Conservation (phyloP, 1,284 basidiomycete species). For the Pterulicium gracile region DNA sequence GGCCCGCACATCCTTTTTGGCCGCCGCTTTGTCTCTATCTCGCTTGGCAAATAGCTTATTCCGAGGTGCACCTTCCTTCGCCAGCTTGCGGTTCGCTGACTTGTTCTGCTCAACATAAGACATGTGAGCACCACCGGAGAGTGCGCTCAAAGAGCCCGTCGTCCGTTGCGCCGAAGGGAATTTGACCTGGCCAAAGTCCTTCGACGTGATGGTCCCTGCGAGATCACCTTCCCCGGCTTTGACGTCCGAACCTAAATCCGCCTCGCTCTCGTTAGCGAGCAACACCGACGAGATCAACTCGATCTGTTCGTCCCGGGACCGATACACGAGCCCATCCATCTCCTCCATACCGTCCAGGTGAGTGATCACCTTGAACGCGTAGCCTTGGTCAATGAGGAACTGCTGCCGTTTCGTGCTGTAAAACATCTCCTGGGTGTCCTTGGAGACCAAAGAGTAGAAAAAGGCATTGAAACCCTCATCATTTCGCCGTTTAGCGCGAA, state of each 20-base stretch:
- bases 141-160: constrained; percentile 73
- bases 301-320: constrained; percentile 87
- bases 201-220: constrained; percentile 69
- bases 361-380: constrained; percentile 99
- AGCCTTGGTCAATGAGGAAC: constrained; percentile 97
- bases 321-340: constrained; percentile 87
- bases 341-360: constrained; percentile 88
- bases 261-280: constrained; percentile 85
- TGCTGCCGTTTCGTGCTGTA: constrained; percentile 99
- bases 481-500: constrained; percentile 94
- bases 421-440: constrained; percentile 99
- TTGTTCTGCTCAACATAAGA: constrained; percentile 89
- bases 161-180: constrained; percentile 73
- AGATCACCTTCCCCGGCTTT: constrained; percentile 69
- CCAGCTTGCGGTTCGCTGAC: constrained; percentile 77
- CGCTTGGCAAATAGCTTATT: constrained; percentile 80
- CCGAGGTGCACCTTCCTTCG: constrained; percentile 39
- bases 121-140: constrained; percentile 86
- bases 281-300: constrained; percentile 90
- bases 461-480: constrained; percentile 99
- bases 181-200: constrained; percentile 55
- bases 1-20: constrained; percentile 15
- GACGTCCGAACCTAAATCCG: constrained; percentile 81
- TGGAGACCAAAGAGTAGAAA: constrained; percentile 98
- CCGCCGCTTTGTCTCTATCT: constrained; percentile 51